Conservation (phyloP, 305 asterid genomes). For the Fraxinus floribunda region DNA sequence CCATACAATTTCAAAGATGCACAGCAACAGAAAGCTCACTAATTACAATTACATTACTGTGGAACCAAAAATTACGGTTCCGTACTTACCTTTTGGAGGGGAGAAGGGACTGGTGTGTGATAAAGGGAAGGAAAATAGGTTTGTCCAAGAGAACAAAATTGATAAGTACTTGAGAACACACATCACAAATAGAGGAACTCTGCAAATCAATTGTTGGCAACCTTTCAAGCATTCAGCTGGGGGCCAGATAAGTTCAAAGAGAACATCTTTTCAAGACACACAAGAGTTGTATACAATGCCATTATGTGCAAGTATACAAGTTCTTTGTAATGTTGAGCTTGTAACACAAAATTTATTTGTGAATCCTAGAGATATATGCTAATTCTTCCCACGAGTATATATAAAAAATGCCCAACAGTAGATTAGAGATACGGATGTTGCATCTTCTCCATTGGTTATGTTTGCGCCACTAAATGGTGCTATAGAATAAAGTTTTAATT, state of each 20-base stretch:
- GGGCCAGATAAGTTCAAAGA: not conserved
- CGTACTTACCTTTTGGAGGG: not conserved
- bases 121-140: not conserved
- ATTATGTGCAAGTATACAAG: not conserved
- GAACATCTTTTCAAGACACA: not conserved
- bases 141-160: not conserved
- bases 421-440: not conserved
- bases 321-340: not conserved
- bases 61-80: not conserved
- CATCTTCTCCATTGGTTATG: not conserved
- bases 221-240: constrained; percentile 2
- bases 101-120: not conserved
- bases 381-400: not conserved
- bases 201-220: not conserved
- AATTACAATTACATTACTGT: not conserved
- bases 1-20: not conserved
- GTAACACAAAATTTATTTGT: not conserved
- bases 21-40: not conserved
- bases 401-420: not conserved
- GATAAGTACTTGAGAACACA: not conserved
- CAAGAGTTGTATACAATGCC: not conserved
- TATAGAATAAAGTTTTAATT: not conserved
- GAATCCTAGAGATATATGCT: not conserved
- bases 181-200: not conserved
- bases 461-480: not conserved